phyloP scores from a whole-genome alignment of 83 land plant genomes.

The Thuja plicata region DNA sequence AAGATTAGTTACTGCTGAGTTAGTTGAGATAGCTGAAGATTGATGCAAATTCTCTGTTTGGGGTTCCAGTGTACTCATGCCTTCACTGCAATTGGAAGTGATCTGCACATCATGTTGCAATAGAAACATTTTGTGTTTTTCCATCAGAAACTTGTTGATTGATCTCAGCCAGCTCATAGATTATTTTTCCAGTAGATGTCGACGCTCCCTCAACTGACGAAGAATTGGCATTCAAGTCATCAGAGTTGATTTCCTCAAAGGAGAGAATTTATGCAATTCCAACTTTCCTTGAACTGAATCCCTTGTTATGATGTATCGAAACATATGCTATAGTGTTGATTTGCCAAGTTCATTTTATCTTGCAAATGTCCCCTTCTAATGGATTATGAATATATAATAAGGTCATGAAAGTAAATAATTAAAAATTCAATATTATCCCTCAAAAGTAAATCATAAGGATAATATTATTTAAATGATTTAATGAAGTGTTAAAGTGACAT shows the following conservation, averaged over 20 bases:
- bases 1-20: neutral
- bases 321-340: neutral
- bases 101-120: neutral
- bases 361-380: too few species aligned
- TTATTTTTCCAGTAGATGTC: neutral
- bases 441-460: too few species aligned
- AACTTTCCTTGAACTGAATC: neutral
- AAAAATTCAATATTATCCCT: too few species aligned
- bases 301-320: neutral
- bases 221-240: neutral
- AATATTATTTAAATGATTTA: too few species aligned
- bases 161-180: neutral
- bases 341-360: neutral
- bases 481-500: too few species aligned
- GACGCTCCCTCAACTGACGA: neutral
- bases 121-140: neutral
- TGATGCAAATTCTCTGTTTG: neutral
- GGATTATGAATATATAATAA: too few species aligned
- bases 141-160: neutral
- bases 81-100: neutral
- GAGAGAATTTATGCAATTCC: conserved; percentile 2
- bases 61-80: neutral
- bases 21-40: neutral
- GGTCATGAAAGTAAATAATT: too few species aligned
- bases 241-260: neutral